Conservation (phyloP, 345 rosid genomes). For the Cardamine chenopodiifolia region DNA sequence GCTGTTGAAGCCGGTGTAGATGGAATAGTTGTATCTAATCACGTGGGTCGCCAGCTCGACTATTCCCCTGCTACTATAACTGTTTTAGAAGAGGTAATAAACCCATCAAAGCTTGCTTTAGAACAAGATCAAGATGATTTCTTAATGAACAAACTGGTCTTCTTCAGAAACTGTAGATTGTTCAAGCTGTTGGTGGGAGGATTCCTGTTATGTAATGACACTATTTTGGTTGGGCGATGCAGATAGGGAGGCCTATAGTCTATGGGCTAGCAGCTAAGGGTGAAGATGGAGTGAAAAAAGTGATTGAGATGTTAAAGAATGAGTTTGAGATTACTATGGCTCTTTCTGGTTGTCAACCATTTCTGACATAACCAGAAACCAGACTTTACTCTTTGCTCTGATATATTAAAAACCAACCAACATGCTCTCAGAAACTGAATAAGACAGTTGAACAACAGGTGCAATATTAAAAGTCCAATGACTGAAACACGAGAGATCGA, state of each 20-base stretch:
- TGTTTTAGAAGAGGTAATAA: slow-evolving; percentile 72
- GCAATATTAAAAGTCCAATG: too few relatives aligned
- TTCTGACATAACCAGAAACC: slow-evolving; percentile 63
- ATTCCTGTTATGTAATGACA: slow-evolving; percentile 11
- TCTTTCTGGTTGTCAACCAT: slow-evolving; percentile 69
- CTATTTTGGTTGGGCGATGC: slow-evolving; percentile 34
- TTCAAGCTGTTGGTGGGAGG: too few relatives aligned
- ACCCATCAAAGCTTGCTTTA: background rate
- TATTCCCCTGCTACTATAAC: slow-evolving; percentile 67
- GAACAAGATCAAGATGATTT: too few relatives aligned
- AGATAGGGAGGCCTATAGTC: slow-evolving; percentile 86
- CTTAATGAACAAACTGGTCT: too few relatives aligned
- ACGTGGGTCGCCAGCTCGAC: slow-evolving; percentile 81
- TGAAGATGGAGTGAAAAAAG: slow-evolving; percentile 61
- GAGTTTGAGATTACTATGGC: slow-evolving; percentile 87
- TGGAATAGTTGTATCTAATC: slow-evolving; percentile 82
- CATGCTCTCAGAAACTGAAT: background rate
- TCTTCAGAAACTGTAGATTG: too few relatives aligned
- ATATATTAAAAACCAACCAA: slow-evolving; percentile 36
- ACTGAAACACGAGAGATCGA: too few relatives aligned
- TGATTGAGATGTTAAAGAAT: slow-evolving; percentile 69
- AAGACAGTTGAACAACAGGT: background rate
- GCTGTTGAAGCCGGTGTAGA: slow-evolving; percentile 69
- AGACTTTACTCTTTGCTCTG: slow-evolving; percentile 56
- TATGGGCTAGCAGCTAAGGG: slow-evolving; percentile 83